Base-by-base conservation (phyloP, 164 flowering plant species). In the Annona squamosa region DNA sequence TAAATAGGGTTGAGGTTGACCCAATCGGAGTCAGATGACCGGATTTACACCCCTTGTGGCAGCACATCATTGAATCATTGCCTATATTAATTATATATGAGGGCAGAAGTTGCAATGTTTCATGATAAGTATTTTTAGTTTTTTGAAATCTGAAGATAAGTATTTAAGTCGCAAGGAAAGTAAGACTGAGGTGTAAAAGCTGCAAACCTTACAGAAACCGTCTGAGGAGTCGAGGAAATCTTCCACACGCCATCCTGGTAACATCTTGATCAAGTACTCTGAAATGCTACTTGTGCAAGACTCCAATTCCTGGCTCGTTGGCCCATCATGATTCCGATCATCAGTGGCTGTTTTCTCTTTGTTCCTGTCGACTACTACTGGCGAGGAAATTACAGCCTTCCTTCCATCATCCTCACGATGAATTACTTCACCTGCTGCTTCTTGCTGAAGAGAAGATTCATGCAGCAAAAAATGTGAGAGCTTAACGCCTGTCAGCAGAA, bases 171-270 rank as follows among this genome's bases (percentile, higher is more conserved):
- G 37, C 37, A 26, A 26, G 37, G 37, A 26, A 26, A 26, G 0
- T 26, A 26, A 26, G 37, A 26, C 37, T 26, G 37, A 26, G 37
- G 37, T 26, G 37, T 26, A 26, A 44, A 4, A 17, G 16, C 56
- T 47, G 74, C 90, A 79, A 82, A 90, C 98, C 98, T 89, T 83
- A 74, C 76, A 84, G 84, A 86, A 84, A 79, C 84, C 88, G 72
- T 72, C 70, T 44, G 86, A 67, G 4, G 85, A 78, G 77, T 88
- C 88, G 65, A 93, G 88, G 65, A 94, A 75, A 42, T 94, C 98
- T 56, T 94, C 98, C 0, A 94, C 92, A 57, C 85, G 92, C 98
- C 98, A 94, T 0, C 98, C 98, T 0, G 98, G 98, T 5, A 94
- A 72, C 78, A 76, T 89, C 76, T 94, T 90, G 4, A 87, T 90